These are phyloP conservation scores for Batkoa obscura DNA, from an alignment of 371 early-diverging fungal genomes.

Conservation along the genomic window DNA sequence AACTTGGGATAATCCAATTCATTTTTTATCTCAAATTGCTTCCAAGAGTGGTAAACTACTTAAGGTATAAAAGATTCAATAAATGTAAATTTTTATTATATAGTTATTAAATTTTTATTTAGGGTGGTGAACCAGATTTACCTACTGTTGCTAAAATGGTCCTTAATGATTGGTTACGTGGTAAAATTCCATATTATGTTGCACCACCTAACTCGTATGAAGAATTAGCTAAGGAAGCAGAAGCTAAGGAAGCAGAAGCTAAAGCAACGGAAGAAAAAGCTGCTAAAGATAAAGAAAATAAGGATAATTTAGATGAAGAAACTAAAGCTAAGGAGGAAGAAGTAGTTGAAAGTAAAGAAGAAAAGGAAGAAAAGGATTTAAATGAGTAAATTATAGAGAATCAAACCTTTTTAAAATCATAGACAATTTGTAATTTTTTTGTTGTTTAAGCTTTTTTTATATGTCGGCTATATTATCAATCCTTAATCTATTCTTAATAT, in stretches of 20 bases:
- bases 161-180: constrained; percentile 97
- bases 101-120: not conserved
- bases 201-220: constrained; percentile 39
- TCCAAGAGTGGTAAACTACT: constrained; percentile 79
- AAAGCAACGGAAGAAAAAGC: too few relatives aligned
- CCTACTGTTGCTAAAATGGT: constrained; percentile 92
- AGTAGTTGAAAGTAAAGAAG: too few relatives aligned
- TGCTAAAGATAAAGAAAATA: too few relatives aligned
- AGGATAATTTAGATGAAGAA: too few relatives aligned
- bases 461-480: too few relatives aligned
- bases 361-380: too few relatives aligned
- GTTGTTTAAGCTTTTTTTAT: too few relatives aligned
- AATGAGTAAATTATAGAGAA: too few relatives aligned
- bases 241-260: constrained; percentile 7
- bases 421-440: too few relatives aligned
- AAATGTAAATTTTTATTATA: not conserved
- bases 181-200: constrained; percentile 92
- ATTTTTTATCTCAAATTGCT: constrained; percentile 84
- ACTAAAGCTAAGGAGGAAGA: too few relatives aligned
- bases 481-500: too few relatives aligned
- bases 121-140: constrained; percentile 90
- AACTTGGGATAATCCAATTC: constrained; percentile 62
- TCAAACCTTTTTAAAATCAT: too few relatives aligned
- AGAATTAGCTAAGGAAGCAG: constrained; percentile 14
- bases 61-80: constrained; percentile 26